A percentile compares a stretch with the other conserved stretches of the same genome.
phyloP scores from a whole-genome alignment of 2,329 filamentous ascomycete species.

The Chaetomiaceae sp. region DNA sequence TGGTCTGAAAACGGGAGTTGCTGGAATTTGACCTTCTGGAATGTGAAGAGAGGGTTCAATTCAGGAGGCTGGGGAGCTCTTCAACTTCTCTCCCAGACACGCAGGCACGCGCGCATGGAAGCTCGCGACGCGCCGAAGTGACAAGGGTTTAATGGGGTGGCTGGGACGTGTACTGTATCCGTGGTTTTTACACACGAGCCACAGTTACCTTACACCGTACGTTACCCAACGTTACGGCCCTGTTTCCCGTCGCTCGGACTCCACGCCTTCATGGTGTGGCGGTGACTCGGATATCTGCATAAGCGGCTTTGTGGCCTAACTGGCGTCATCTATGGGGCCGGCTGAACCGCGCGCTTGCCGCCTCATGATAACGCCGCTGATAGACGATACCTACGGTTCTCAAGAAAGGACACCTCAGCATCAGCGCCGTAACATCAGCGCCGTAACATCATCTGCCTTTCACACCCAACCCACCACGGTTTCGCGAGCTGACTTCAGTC shows the following conservation, averaged over 20 bases:
- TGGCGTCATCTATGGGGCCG: neutral
- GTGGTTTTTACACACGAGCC: too few relatives aligned
- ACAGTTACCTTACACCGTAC: too few relatives aligned
- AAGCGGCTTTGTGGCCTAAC: neutral
- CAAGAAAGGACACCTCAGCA: slow-evolving; percentile 25
- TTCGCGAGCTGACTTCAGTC: neutral
- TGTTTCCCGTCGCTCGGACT: too few relatives aligned
- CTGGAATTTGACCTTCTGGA: slow-evolving; percentile 2
- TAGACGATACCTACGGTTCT: slow-evolving; percentile 1
- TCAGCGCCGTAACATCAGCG: slow-evolving; percentile 2
- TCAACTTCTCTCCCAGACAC: slow-evolving; percentile 1
- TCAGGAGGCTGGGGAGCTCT: slow-evolving; percentile 18
- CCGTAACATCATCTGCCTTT: neutral
- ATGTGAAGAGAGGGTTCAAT: slow-evolving; percentile 12
- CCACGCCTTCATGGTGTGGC: slow-evolving; percentile 8
- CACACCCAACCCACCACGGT: neutral
- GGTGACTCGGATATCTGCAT: slow-evolving; percentile 8
- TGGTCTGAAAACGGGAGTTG: neutral
- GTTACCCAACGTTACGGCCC: too few relatives aligned
- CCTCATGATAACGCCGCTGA: slow-evolving; percentile 4
- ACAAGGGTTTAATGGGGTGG: slow-evolving; percentile 12
- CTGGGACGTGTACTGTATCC: too few relatives aligned
- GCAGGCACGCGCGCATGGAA: slow-evolving; percentile 7
- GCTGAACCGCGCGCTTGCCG: slow-evolving; percentile 1
- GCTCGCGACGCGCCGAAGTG: slow-evolving; percentile 12